Conservation (phyloP, 306 rosid species). For the Elaeagnus macrophylla region DNA sequence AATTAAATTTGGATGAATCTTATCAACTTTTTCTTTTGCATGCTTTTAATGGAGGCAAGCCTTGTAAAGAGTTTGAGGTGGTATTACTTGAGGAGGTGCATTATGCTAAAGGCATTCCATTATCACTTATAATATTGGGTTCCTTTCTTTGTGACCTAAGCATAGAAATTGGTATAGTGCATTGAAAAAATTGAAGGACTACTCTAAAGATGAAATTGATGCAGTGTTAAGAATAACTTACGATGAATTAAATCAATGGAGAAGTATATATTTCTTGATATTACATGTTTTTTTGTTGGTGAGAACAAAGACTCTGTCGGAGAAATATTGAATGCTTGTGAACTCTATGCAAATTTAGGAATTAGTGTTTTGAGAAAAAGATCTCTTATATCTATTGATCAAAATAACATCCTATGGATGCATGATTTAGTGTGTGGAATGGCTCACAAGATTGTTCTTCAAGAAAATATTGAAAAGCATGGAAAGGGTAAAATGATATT, state of each 20-base stretch:
- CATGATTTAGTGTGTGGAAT: too few species aligned
- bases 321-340: too few species aligned
- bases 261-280: slow-evolving; percentile 13
- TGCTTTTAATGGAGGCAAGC: slow-evolving; percentile 13
- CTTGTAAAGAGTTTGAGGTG: slow-evolving; percentile 10
- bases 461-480: too few species aligned
- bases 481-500: too few species aligned
- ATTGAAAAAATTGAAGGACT: slow-evolving; percentile 11
- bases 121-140: slow-evolving; percentile 21
- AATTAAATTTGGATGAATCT: slow-evolving; percentile 6
- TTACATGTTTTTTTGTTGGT: too few species aligned
- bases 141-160: slow-evolving; percentile 19
- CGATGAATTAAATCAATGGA: slow-evolving; percentile 16
- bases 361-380: too few species aligned
- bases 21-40: slow-evolving; percentile 17
- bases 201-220: slow-evolving; percentile 11
- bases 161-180: slow-evolving; percentile 20
- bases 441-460: too few species aligned
- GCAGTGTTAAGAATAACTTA: slow-evolving; percentile 16
- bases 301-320: too few species aligned
- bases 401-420: too few species aligned
- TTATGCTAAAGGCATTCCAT: slow-evolving; percentile 29
- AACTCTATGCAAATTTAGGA: too few species aligned
- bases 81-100: background rate
- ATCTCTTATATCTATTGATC: too few species aligned